Conservation (phyloP, 306 rosid species). For the Ormosia semicastrata region DNA sequence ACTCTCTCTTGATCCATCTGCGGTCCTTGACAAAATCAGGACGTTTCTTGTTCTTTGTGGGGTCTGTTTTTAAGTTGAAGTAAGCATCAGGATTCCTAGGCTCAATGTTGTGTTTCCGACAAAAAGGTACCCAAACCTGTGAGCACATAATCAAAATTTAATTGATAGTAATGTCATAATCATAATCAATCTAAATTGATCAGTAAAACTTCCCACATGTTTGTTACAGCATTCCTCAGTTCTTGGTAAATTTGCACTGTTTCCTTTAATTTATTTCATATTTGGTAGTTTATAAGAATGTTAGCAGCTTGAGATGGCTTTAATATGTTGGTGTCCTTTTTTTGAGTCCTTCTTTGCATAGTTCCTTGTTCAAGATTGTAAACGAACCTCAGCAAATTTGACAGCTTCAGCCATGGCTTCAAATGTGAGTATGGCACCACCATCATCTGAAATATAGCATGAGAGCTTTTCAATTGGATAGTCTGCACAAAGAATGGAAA, state of each 20-base stretch:
- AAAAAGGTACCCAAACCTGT: constrained; percentile 89
- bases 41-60: constrained; percentile 78
- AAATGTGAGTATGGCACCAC: constrained; percentile 87
- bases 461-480: constrained; percentile 72
- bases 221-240: background rate
- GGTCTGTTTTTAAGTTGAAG: constrained; percentile 67
- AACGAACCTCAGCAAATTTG: constrained; percentile 70
- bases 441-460: constrained; percentile 81
- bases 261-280: background rate
- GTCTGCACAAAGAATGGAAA: constrained; percentile 70
- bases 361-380: background rate
- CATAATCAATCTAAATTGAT: background rate
- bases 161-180: background rate
- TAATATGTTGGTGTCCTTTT: background rate
- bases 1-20: constrained; percentile 91
- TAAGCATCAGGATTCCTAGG: constrained; percentile 87
- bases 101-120: constrained; percentile 73
- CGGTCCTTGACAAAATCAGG: constrained; percentile 79
- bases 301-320: background rate
- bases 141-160: background rate
- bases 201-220: background rate
- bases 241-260: background rate
- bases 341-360: background rate
- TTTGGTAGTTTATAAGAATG: background rate
- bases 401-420: constrained; percentile 93